Conservation (phyloP, 345 rosid genomes). For the Salix brachista region DNA sequence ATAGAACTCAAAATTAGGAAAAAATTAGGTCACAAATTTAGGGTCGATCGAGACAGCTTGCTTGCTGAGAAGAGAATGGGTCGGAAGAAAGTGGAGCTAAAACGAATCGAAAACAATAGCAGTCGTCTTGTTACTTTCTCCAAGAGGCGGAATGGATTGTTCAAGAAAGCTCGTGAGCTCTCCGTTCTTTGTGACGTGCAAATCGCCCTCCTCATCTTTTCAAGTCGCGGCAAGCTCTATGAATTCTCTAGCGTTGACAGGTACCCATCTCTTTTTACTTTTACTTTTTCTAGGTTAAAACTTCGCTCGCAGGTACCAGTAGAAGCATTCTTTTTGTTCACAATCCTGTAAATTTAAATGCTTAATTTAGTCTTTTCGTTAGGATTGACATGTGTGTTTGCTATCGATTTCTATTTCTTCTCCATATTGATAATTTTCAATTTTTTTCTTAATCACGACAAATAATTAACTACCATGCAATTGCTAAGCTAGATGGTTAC, state of each 20-base stretch:
- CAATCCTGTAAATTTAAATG: too few relatives aligned
- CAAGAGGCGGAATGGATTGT: slow-evolving; percentile 59
- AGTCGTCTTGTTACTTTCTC: slow-evolving; percentile 67
- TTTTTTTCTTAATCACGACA: too few relatives aligned
- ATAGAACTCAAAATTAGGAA: neutral
- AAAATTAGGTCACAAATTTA: neutral
- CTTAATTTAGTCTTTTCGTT: too few relatives aligned
- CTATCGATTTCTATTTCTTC: too few relatives aligned
- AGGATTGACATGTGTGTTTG: too few relatives aligned
- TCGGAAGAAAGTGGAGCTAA: slow-evolving; percentile 55
- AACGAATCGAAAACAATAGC: slow-evolving; percentile 60
- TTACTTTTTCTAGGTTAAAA: neutral
- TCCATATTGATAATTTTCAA: too few relatives aligned
- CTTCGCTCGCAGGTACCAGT: neutral
- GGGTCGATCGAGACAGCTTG: neutral
- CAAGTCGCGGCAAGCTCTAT: slow-evolving; percentile 49
- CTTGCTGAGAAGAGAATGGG: slow-evolving; percentile 6
- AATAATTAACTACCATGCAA: too few relatives aligned
- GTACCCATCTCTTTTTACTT: slow-evolving; percentile 18
- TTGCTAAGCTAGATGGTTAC: too few relatives aligned
- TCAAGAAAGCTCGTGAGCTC: slow-evolving; percentile 65
- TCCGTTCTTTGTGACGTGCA: slow-evolving; percentile 66
- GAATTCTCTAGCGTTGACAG: slow-evolving; percentile 41
- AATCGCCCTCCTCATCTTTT: slow-evolving; percentile 52
- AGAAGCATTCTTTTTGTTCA: neutral